Evolutionary conservation across 148 eudicot genomes (phyloP).

Genomic region (Persicaria tinctoria): DNA sequence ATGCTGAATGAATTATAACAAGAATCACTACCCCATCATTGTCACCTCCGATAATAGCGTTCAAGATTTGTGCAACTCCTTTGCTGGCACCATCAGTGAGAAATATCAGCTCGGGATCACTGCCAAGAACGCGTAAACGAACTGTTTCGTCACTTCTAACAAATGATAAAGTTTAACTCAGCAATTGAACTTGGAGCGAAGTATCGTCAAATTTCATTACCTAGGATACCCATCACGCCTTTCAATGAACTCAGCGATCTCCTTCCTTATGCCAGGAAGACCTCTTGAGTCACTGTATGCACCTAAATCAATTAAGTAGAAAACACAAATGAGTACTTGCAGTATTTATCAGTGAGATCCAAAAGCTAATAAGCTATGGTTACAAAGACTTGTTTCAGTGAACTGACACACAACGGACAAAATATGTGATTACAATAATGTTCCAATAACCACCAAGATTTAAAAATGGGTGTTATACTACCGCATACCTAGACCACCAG

Average conservation of each 20-base stretch:
- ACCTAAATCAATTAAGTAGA: slow-evolving; percentile 36
- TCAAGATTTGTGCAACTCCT: slow-evolving; percentile 93
- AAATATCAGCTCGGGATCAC: slow-evolving; percentile 93
- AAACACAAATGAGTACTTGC: slow-evolving; percentile 8
- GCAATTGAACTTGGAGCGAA: slow-evolving; percentile 2
- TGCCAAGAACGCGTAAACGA: slow-evolving; percentile 22
- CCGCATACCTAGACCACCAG: slow-evolving; percentile 86
- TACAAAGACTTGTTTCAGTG: neutral
- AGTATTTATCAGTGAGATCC: neutral
- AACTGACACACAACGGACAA: neutral
- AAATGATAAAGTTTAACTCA: slow-evolving; percentile 7
- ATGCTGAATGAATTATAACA: neutral
- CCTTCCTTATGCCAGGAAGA: slow-evolving; percentile 84
- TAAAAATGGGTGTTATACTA: neutral
- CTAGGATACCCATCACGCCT: slow-evolving; percentile 98
- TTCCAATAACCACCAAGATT: neutral
- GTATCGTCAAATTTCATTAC: slow-evolving; percentile 31
- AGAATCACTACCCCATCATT: slow-evolving; percentile 67
- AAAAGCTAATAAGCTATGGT: neutral
- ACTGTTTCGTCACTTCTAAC: slow-evolving; percentile 4
- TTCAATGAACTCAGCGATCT: slow-evolving; percentile 84
- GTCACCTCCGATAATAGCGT: slow-evolving; percentile 57
- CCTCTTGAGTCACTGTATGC: slow-evolving; percentile 99
- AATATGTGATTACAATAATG: neutral
- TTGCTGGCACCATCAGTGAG: slow-evolving; percentile 99